phyloP scores from a whole-genome alignment of 192 early-diverging fungal genomes.

The Kappamyces sp. region DNA sequence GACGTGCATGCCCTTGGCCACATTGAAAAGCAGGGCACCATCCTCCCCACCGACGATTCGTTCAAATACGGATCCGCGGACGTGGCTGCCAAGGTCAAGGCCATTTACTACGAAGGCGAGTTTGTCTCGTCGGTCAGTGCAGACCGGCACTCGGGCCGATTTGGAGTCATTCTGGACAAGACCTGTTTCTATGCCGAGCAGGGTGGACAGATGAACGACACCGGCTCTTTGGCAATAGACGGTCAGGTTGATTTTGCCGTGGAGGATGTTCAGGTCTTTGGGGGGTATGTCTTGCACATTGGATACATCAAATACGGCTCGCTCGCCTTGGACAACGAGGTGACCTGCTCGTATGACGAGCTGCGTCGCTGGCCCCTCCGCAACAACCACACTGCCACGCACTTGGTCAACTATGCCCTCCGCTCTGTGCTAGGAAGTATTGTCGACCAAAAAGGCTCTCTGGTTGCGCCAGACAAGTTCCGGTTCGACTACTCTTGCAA shows the following conservation, averaged over 20 bases:
- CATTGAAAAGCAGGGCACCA: slow-evolving; percentile 64
- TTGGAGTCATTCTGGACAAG: slow-evolving; percentile 88
- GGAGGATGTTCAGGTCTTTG: slow-evolving; percentile 87
- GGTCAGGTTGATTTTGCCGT: slow-evolving; percentile 82
- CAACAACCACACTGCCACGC: slow-evolving; percentile 96
- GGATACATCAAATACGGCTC: slow-evolving; percentile 89
- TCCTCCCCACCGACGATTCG: slow-evolving; percentile 78
- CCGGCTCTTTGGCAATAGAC: slow-evolving; percentile 79
- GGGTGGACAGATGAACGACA: slow-evolving; percentile 94
- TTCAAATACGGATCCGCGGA: slow-evolving; percentile 78
- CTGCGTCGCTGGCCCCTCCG: slow-evolving; percentile 79
- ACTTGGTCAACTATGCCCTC: slow-evolving; percentile 93
- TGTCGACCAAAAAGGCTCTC: slow-evolving; percentile 89
- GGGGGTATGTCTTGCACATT: slow-evolving; percentile 93
- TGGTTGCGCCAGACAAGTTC: slow-evolving; percentile 92
- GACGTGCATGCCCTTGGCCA: slow-evolving; percentile 90
- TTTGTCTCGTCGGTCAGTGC: slow-evolving; percentile 40
- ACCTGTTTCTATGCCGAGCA: slow-evolving; percentile 98
- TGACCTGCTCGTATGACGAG: slow-evolving; percentile 82
- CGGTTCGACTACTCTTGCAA: slow-evolving; percentile 93
- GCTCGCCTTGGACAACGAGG: slow-evolving; percentile 60
- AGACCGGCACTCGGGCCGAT: slow-evolving; percentile 50
- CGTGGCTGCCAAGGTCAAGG: slow-evolving; percentile 70
- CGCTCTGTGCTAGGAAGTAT: slow-evolving; percentile 74
- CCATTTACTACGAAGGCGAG: slow-evolving; percentile 62